Conservation (phyloP, 768 basidiomycete genomes). For the Trametes villosa region DNA sequence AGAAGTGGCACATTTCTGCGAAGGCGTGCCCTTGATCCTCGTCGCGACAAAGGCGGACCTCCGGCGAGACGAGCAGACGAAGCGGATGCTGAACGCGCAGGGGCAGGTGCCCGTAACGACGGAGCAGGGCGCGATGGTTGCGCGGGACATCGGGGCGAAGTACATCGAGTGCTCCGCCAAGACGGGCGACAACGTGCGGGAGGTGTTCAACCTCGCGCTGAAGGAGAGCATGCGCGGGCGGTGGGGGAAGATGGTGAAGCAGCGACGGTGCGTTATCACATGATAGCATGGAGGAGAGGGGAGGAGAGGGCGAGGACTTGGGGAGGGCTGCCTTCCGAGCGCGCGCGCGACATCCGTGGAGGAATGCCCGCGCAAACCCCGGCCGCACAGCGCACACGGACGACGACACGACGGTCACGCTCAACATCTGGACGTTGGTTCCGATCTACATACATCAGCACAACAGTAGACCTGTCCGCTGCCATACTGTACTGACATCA, state of each 20-base stretch:
- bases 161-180: constrained; percentile 96
- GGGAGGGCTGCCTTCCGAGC: not conserved
- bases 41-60: constrained; percentile 96
- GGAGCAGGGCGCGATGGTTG: constrained; percentile 83
- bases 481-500: constrained; percentile 31
- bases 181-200: constrained; percentile 86
- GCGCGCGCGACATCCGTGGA: not conserved
- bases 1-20: constrained; percentile 92
- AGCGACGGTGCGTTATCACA: constrained; percentile 72
- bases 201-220: constrained; percentile 89
- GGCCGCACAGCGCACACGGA: not conserved
- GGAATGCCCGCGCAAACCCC: not conserved
- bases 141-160: constrained; percentile 90
- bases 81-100: constrained; percentile 87
- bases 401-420: constrained; percentile 10
- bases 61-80: constrained; percentile 82
- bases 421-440: constrained; percentile 26
- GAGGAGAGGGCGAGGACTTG: no score
- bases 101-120: constrained; percentile 80
- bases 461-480: constrained; percentile 28
- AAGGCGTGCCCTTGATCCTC: constrained; percentile 85
- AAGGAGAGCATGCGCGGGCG: constrained; percentile 85
- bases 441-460: constrained; percentile 31
- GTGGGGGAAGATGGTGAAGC: constrained; percentile 73
- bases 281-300: constrained; percentile 27